phyloP scores from a whole-genome alignment of 768 basidiomycete genomes.

The Floccularia luteovirens region DNA sequence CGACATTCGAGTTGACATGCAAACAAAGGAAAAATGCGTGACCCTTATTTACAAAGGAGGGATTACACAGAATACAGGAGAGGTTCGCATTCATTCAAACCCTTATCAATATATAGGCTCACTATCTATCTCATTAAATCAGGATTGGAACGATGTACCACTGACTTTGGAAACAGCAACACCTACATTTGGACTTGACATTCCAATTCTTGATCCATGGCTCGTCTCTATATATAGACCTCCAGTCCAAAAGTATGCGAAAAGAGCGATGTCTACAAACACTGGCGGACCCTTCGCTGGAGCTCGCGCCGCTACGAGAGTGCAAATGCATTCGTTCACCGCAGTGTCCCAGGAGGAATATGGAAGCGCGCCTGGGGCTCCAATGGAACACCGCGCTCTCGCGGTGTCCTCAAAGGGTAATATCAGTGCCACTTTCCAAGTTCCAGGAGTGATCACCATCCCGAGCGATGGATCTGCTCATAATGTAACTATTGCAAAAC shows the following conservation, averaged over 20 bases:
- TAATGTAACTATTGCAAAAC: conserved; percentile 30
- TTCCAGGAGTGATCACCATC: conserved; percentile 33
- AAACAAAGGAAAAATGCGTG: conserved; percentile 27
- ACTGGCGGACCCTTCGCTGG: too few species aligned
- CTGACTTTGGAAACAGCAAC: too few species aligned
- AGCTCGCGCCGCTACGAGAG: too few species aligned
- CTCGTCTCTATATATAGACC: conserved; percentile 19
- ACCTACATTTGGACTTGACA: conserved; percentile 29
- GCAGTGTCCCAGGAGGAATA: too few species aligned
- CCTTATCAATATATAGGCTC: not conserved
- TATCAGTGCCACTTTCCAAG: conserved; percentile 29
- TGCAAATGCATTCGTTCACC: too few species aligned
- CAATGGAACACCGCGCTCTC: conserved; percentile 7
- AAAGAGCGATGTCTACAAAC: too few species aligned
- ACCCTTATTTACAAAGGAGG: conserved; percentile 31
- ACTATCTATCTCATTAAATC: not conserved
- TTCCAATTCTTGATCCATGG: conserved; percentile 30
- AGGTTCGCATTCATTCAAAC: conserved; percentile 20
- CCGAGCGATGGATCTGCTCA: conserved; percentile 31
- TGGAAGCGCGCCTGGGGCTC: too few species aligned
- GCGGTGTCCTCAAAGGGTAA: conserved; percentile 27
- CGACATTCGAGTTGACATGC: conserved; percentile 35
- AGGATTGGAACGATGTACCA: conserved; percentile 35
- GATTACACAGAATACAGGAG: conserved; percentile 33
- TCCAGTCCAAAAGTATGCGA: too few species aligned